phyloP scores from a whole-genome alignment of 2,329 filamentous ascomycete species.

The Penicillium aurantiogriseum region DNA sequence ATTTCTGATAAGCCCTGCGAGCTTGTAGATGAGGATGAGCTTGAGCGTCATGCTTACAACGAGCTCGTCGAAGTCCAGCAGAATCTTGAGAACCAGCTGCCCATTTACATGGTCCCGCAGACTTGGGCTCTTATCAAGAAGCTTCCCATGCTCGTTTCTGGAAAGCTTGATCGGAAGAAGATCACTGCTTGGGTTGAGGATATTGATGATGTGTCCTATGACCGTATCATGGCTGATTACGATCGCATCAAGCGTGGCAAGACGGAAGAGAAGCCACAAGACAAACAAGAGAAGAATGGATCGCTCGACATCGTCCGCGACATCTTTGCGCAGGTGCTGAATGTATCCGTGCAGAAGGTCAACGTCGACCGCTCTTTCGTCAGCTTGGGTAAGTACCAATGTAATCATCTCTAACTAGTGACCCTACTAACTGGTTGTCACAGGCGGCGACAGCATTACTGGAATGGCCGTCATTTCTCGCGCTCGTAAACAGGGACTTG shows the following conservation, averaged over 20 bases:
- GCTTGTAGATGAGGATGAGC: slow-evolving; percentile 29
- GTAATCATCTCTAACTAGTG: background rate
- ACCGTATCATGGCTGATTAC: slow-evolving; percentile 41
- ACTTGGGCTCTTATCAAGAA: slow-evolving; percentile 39
- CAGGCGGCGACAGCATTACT: slow-evolving; percentile 42
- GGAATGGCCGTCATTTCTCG: slow-evolving; percentile 41
- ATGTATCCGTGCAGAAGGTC: slow-evolving; percentile 35
- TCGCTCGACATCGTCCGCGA: slow-evolving; percentile 27
- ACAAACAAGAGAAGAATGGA: slow-evolving; percentile 16
- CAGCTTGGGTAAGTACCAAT: slow-evolving; percentile 31
- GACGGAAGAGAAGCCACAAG: slow-evolving; percentile 19
- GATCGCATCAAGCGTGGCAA: slow-evolving; percentile 29
- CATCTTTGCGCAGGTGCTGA: slow-evolving; percentile 39
- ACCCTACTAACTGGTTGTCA: slow-evolving; percentile 11
- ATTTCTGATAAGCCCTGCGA: slow-evolving; percentile 33
- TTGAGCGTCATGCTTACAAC: slow-evolving; percentile 24
- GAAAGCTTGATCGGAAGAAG: slow-evolving; percentile 40
- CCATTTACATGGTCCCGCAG: slow-evolving; percentile 48
- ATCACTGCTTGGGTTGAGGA: slow-evolving; percentile 47
- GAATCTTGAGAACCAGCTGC: slow-evolving; percentile 43
- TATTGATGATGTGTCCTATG: slow-evolving; percentile 41
- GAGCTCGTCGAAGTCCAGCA: slow-evolving; percentile 38
- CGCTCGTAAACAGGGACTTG: slow-evolving; percentile 37
- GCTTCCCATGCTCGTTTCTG: slow-evolving; percentile 42
- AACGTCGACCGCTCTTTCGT: slow-evolving; percentile 38